These are phyloP conservation scores for Elaeis oleifera DNA, from an alignment of 202 grass and related monocot genomes.

Conservation along the genomic window DNA sequence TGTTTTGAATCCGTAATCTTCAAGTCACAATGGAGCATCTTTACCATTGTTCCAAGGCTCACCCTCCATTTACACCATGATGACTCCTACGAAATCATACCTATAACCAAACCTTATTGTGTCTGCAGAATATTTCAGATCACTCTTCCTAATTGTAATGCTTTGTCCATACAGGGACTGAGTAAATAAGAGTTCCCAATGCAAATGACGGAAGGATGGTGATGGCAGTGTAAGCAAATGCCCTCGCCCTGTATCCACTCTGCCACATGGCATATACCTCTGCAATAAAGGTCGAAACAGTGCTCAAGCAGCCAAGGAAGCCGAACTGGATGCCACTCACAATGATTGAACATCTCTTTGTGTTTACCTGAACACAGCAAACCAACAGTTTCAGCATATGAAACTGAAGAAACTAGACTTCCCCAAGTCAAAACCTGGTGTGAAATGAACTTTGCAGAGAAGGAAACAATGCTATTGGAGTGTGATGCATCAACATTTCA, in stretches of 20 bases:
- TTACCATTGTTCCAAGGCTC: too few relatives aligned
- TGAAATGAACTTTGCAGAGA: too few relatives aligned
- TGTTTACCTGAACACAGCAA: conserved; percentile 30
- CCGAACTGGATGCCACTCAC: conserved; percentile 54
- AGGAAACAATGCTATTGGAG: too few relatives aligned
- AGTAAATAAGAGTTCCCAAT: conserved; percentile 56
- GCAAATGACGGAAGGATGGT: conserved; percentile 50
- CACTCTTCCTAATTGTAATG: neutral
- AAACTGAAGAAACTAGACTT: too few relatives aligned
- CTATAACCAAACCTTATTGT: too few relatives aligned
- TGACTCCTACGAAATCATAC: too few relatives aligned
- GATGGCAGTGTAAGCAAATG: conserved; percentile 37
- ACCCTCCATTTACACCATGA: too few relatives aligned
- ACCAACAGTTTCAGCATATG: neutral
- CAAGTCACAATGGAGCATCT: too few relatives aligned
- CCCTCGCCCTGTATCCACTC: conserved; percentile 40
- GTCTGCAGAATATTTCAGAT: too few relatives aligned
- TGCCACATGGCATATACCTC: conserved; percentile 83
- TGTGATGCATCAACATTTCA: too few relatives aligned
- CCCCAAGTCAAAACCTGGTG: too few relatives aligned
- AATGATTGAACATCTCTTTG: conserved; percentile 22
- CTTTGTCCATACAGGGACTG: conserved; percentile 46
- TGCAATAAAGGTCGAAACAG: conserved; percentile 88
- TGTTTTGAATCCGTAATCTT: too few relatives aligned
- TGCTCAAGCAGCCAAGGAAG: conserved; percentile 86